Conservation (phyloP, 805 yeast species). For the Starmerella scarabaei region DNA sequence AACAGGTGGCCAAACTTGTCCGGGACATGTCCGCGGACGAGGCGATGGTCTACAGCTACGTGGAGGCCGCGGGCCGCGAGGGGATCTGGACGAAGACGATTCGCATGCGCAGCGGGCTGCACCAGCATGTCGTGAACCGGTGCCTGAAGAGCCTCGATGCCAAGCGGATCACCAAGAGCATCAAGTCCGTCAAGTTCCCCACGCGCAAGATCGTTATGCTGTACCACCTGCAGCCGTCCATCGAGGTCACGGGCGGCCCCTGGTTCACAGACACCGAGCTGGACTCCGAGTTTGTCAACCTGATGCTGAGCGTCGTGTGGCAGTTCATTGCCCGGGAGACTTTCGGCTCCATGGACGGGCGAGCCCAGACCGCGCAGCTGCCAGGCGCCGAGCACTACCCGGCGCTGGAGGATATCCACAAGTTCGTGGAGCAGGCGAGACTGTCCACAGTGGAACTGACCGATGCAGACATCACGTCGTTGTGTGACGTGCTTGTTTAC, state of each 20-base stretch:
- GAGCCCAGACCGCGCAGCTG: conserved; percentile 38
- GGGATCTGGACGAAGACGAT: conserved; percentile 94
- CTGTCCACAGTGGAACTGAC: conserved; percentile 74
- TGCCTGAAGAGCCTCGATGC: conserved; percentile 69
- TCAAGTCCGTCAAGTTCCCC: conserved; percentile 80
- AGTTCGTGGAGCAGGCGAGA: conserved; percentile 56
- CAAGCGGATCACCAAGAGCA: conserved; percentile 73
- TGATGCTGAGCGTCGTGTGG: conserved; percentile 76
- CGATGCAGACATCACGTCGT: conserved; percentile 56
- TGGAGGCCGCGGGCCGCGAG: conserved; percentile 85
- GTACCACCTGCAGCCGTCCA: conserved; percentile 81
- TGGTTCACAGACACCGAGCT: conserved; percentile 96
- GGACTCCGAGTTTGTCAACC: conserved; percentile 85
- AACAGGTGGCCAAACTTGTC: conserved; percentile 62
- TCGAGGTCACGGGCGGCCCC: conserved; percentile 96
- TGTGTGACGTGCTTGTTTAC: conserved; percentile 76
- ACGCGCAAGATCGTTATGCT: conserved; percentile 94
- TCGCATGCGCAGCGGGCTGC: conserved; percentile 75
- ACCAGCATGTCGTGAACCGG: conserved; percentile 78
- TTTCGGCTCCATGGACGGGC: conserved; percentile 44
- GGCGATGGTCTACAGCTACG: conserved; percentile 77
- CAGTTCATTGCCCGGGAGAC: conserved; percentile 65
- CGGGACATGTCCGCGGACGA: conserved; percentile 75
- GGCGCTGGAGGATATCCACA: conserved; percentile 57
- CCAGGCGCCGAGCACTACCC: conserved; percentile 53